Evolutionary conservation across 306 rosid species (phyloP).

Genomic region (Vigna nakashimae): DNA sequence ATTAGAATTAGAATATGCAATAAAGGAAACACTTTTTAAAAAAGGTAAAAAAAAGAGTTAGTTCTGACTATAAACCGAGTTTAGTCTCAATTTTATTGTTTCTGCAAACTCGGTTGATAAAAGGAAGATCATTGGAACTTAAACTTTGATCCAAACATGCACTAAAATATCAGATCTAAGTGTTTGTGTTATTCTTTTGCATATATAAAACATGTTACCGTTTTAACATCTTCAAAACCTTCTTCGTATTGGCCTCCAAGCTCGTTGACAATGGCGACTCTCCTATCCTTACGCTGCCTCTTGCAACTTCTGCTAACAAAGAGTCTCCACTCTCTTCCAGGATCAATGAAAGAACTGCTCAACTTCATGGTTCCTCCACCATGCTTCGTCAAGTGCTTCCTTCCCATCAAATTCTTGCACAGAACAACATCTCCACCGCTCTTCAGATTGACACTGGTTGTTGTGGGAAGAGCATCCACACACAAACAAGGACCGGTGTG

Average conservation of each 20-base stretch:
- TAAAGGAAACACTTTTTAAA: neutral
- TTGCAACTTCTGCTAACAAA: constrained; percentile 54
- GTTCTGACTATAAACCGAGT: neutral
- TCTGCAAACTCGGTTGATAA: neutral
- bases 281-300: constrained; percentile 69
- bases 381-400: constrained; percentile 55
- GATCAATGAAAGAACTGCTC: constrained; percentile 73
- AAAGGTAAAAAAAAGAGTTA: neutral
- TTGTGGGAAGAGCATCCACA: constrained; percentile 73
- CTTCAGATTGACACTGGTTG: constrained; percentile 66
- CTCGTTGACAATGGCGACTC: constrained; percentile 62
- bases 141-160: neutral
- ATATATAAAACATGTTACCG: constrained; percentile 52
- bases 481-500: constrained; percentile 87
- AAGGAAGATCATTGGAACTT: neutral
- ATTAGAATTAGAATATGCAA: constrained; percentile 2
- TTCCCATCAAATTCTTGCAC: constrained; percentile 58
- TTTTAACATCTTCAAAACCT: constrained; percentile 80
- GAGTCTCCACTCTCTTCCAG: constrained; percentile 69
- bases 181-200: neutral
- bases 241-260: constrained; percentile 94
- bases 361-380: constrained; percentile 46
- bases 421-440: constrained; percentile 65
- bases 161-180: neutral
- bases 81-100: neutral